A percentile compares a stretch with the other conserved stretches of the same genome.
These are phyloP conservation scores for Trametes maxima DNA, from an alignment of 768 basidiomycete genomes.

Conservation along the genomic window DNA sequence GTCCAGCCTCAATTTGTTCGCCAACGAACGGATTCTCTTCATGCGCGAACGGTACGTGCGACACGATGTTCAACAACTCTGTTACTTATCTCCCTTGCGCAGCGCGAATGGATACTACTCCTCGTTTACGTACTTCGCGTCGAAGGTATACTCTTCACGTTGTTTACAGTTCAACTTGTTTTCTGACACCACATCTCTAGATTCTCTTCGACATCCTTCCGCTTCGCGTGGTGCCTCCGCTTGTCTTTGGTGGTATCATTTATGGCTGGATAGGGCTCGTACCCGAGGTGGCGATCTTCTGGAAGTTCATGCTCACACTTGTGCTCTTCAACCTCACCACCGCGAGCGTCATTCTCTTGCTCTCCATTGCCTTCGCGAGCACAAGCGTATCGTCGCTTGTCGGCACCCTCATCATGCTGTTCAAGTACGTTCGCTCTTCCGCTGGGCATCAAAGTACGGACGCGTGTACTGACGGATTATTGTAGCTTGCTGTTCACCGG, in stretches of 20 bases:
- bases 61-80: neutral
- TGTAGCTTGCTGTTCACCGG: slow-evolving; percentile 92
- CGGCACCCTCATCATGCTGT: slow-evolving; percentile 96
- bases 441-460: neutral
- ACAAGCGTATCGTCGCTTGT: slow-evolving; percentile 88
- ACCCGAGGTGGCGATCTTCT: slow-evolving; percentile 85
- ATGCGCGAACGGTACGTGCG: slow-evolving; percentile 88
- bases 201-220: slow-evolving; percentile 97
- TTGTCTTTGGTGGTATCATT: slow-evolving; percentile 94
- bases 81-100: slow-evolving; percentile 12
- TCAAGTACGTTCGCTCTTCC: slow-evolving; percentile 71
- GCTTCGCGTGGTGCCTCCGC: slow-evolving; percentile 89
- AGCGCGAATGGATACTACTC: slow-evolving; percentile 98
- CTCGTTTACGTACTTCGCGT: slow-evolving; percentile 93
- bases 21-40: slow-evolving; percentile 93
- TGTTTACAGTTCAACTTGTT: neutral
- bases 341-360: slow-evolving; percentile 85
- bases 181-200: slow-evolving; percentile 37
- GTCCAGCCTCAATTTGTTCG: slow-evolving; percentile 91
- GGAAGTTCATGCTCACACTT: slow-evolving; percentile 97
- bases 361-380: slow-evolving; percentile 88
- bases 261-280: slow-evolving; percentile 96
- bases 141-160: slow-evolving; percentile 59
- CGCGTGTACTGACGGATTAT: neutral
- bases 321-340: slow-evolving; percentile 97